Evolutionary conservation across 495 filamentous ascomycete species (phyloP), one percentile per base, ranked within the genome.

Genomic region (Pyrenula massariospora): DNA sequence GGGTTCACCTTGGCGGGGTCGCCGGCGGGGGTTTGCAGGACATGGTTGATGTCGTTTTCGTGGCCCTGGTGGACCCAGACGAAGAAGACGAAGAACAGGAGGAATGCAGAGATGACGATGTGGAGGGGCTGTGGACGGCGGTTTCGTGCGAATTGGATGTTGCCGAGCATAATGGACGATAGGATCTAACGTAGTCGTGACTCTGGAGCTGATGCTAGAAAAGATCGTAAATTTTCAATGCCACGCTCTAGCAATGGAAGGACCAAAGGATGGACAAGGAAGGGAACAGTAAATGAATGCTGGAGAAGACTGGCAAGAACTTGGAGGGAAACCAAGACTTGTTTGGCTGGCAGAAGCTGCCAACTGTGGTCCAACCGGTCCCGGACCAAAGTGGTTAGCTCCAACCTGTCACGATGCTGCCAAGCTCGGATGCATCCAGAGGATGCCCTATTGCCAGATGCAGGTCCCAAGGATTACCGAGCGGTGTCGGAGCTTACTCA

Each of bases 61-160:
- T 50, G 53, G 1, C 22, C 19, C 15, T 19, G 24, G 20, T 57
- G 50, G 36, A 54, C 52, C 52, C 53, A 60, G 25, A 49, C 57
- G 42, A 64, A 48, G 47, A 66, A 42, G 12, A 55, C 55, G 25
- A 66, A 24, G 21, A 63, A 49, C 24, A 48, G 56, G 19, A 65
- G 25, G 47, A 60, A 59, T 48, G 54, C 54, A 12, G 68, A 19
- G 15, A 68, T 23, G 8, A 66, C 53, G 53, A 61, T 21, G 47
- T 68, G 49, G 51, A 64, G 52, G 15, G 31, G 31, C 31, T 42
- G 31, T 42, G 31, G 31, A 15, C 31, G 31, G 31, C 31, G 31
- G 31, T 55, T 56, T 22, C 52, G 22, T 10, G 15, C 53, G 20
- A 22, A 12, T 47, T 48, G 47, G 42, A 58, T 53, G 51, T 55